phyloP scores from a whole-genome alignment of 202 grass and related monocot species.

The Alloteropsis angusta region DNA sequence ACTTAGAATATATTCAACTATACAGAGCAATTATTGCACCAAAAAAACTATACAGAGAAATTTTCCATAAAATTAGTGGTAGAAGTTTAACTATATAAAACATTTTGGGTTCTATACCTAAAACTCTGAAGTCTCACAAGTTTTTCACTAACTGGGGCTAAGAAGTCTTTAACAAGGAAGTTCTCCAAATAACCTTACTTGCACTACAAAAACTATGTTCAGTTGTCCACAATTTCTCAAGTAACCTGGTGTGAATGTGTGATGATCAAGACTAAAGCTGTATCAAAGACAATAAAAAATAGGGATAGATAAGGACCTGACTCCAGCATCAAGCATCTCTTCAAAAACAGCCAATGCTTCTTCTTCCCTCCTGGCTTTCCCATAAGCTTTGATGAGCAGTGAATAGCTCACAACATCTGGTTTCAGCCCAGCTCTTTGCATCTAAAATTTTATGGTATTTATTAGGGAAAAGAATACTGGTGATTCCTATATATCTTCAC shows the following conservation, averaged over 20 bases:
- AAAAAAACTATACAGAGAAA: neutral
- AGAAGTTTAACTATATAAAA: neutral
- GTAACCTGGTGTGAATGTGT: neutral
- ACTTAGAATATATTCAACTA: neutral
- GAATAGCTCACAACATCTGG: slow-evolving; percentile 98
- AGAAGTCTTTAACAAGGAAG: neutral
- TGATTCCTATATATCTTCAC: neutral
- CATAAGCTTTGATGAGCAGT: slow-evolving; percentile 91
- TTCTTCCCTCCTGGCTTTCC: slow-evolving; percentile 86
- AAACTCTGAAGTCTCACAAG: neutral
- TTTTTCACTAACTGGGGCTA: neutral
- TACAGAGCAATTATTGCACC: no score
- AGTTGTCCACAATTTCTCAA: neutral
- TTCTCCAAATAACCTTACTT: neutral
- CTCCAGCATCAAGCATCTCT: slow-evolving; percentile 99
- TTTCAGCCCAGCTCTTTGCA: slow-evolving; percentile 76
- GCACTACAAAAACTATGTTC: neutral
- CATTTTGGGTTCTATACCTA: neutral
- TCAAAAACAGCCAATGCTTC: slow-evolving; percentile 93
- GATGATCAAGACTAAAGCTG: neutral
- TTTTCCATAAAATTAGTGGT: neutral
- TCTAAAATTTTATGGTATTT: slow-evolving; percentile 40
- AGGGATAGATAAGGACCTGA: slow-evolving; percentile 64
- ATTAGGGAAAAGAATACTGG: neutral
- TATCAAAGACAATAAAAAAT: neutral